Conservation (phyloP, 2,329 filamentous ascomycete genomes). For the Colletotrichum brevisporum region DNA sequence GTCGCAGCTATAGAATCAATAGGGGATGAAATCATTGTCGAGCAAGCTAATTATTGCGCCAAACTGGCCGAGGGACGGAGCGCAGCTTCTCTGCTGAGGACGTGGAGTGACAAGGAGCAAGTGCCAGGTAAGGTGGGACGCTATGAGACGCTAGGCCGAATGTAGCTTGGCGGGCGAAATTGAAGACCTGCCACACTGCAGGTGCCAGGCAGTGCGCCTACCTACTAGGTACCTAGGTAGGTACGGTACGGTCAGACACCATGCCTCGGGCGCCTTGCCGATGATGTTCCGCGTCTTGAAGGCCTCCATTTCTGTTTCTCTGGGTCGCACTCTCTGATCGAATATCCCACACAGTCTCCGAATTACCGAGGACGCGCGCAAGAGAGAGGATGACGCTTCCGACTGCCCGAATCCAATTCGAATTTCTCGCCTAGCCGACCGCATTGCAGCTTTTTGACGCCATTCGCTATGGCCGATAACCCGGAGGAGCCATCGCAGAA, state of each 20-base stretch:
- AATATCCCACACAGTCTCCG: not conserved
- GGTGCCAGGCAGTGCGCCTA: too few relatives aligned
- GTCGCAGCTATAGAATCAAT: conserved; percentile 16
- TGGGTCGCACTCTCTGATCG: not conserved
- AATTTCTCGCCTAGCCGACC: not conserved
- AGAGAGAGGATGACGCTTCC: conserved; percentile 10
- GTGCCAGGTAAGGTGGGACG: conserved; percentile 17
- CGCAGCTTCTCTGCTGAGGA: conserved; percentile 24
- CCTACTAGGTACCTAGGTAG: too few relatives aligned
- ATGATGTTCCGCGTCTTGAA: not conserved
- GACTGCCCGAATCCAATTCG: not conserved
- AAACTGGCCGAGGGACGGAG: conserved; percentile 23
- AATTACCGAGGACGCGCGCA: not conserved
- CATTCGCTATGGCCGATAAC: conserved; percentile 68
- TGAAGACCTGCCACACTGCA: conserved; percentile 16
- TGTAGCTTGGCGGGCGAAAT: conserved; percentile 10
- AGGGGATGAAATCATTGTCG: conserved; percentile 14
- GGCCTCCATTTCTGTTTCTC: not conserved
- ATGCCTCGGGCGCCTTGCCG: conserved; percentile 7
- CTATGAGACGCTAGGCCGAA: conserved; percentile 1
- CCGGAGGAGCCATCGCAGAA: conserved; percentile 56
- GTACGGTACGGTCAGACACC: not conserved
- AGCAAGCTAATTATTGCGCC: conserved; percentile 22
- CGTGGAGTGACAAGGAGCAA: conserved; percentile 18
- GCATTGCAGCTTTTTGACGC: not conserved